These are phyloP conservation scores for Xerocomellus dryophilus DNA, from an alignment of 768 basidiomycete species.

Conservation along the genomic window DNA sequence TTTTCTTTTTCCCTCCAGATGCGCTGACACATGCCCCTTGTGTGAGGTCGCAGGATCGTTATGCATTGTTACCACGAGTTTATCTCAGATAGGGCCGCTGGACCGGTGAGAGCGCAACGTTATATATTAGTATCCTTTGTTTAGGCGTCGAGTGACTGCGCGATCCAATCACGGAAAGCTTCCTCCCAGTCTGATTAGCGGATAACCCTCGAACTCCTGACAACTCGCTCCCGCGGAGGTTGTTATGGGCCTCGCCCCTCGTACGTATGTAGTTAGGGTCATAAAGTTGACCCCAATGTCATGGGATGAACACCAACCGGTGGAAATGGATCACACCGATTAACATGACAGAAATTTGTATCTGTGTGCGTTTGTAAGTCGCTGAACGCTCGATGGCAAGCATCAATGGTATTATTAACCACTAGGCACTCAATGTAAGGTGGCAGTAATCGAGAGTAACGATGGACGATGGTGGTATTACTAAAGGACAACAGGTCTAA, in stretches of 20 bases:
- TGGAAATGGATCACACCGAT: slow-evolving; percentile 14
- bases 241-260: neutral
- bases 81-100: slow-evolving; percentile 28
- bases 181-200: slow-evolving; percentile 2
- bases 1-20: slow-evolving; percentile 2
- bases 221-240: slow-evolving; percentile 10
- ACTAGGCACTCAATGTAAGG: slow-evolving; percentile 9
- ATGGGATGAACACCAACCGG: slow-evolving; percentile 1
- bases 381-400: slow-evolving; percentile 1
- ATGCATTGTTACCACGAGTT: slow-evolving; percentile 27
- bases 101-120: slow-evolving; percentile 17
- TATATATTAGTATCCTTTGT: slow-evolving; percentile 3
- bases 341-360: slow-evolving; percentile 4
- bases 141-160: slow-evolving; percentile 26
- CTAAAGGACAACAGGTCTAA: neutral
- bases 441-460: neutral
- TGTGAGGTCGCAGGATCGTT: slow-evolving; percentile 26
- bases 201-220: slow-evolving; percentile 8
- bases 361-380: neutral
- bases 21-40: slow-evolving; percentile 24
- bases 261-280: slow-evolving; percentile 15
- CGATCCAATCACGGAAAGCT: slow-evolving; percentile 22
- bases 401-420: slow-evolving; percentile 15
- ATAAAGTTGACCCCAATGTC: neutral
- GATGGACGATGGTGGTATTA: neutral